Evolutionary conservation across 345 rosid genomes (phyloP).

Genomic region (Salix caprea): DNA sequence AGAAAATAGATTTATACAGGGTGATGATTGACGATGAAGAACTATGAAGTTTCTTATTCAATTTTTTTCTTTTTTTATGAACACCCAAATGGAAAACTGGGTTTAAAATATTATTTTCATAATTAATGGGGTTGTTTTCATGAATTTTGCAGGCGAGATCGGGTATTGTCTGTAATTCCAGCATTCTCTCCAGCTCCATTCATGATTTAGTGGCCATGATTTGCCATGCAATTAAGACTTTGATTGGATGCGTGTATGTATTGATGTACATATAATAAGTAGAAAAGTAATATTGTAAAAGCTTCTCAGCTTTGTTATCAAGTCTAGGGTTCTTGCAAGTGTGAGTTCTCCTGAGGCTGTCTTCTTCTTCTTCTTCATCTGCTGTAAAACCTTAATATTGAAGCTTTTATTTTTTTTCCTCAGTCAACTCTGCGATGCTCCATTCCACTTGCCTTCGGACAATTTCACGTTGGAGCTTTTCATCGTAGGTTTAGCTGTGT

Average conservation of each 20-base stretch:
- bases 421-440: not conserved
- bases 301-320: not conserved
- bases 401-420: not conserved
- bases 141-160: slow-evolving; percentile 30
- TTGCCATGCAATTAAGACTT: not conserved
- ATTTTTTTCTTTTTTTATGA: not conserved
- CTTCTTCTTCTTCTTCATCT: not conserved
- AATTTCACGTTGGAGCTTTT: too few species aligned
- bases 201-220: slow-evolving; percentile 36
- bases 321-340: not conserved
- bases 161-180: slow-evolving; percentile 33
- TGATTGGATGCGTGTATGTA: not conserved
- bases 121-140: not conserved
- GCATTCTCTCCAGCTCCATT: slow-evolving; percentile 56
- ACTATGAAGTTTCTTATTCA: not conserved
- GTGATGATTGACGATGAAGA: not conserved
- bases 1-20: not conserved
- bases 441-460: not conserved
- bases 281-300: not conserved
- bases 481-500: not conserved
- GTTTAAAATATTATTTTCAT: not conserved
- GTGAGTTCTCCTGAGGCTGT: not conserved
- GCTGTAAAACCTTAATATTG: not conserved
- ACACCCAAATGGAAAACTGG: not conserved
- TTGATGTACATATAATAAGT: not conserved